Base-by-base conservation (phyloP, 805 yeast species). In the Komagataella pastoris region DNA sequence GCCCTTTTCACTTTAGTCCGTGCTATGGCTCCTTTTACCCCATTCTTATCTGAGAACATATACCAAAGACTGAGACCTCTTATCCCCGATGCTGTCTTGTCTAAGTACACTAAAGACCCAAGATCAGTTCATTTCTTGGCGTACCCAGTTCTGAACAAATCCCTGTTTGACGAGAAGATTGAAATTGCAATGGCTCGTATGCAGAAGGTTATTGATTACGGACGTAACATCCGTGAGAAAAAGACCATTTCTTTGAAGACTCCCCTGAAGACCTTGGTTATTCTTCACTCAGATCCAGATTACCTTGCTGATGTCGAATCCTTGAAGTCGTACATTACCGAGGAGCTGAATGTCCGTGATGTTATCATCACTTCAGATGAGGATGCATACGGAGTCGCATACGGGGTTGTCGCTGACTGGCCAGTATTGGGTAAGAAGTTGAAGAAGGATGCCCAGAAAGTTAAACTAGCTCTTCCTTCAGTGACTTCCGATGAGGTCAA, bases 21-120 rank as follows among this genome's bases (percentile, higher is more conserved):
- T 66, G 95, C 96, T 49, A 91, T 93, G 97, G 98, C 98, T 53
- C 99, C 99, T 58, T 93, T 93, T 73, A 90, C 98, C 51, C 99
- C 99, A 57, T 95, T 84, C 77, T 75, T 95, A 68, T 75, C 98
- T 49, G 99, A 93, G 63, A 80, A 79, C 62, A 86, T 93, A 60
- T 93, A 90, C 72, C 84, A 80, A 65, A 81, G 79, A 68, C 71
- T 93, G 70, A 79, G 74, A 63, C 72, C 71, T 48, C 80, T 70
- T 59, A 84, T 83, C 69, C 67, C 77, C n/a, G 77, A 74, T 17
- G 82, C 76, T 46, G 77, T 77, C 23, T 73, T 86, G 67, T 58
- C 65, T 47, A 59, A 65, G 19, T 79, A 66, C 55, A 67, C 75
- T 55, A 67, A 72, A 56, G 95, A 89, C 62, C 65, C 68, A 49